phyloP scores from a whole-genome alignment of 768 basidiomycete genomes.

The Calocybe gangraenosa region DNA sequence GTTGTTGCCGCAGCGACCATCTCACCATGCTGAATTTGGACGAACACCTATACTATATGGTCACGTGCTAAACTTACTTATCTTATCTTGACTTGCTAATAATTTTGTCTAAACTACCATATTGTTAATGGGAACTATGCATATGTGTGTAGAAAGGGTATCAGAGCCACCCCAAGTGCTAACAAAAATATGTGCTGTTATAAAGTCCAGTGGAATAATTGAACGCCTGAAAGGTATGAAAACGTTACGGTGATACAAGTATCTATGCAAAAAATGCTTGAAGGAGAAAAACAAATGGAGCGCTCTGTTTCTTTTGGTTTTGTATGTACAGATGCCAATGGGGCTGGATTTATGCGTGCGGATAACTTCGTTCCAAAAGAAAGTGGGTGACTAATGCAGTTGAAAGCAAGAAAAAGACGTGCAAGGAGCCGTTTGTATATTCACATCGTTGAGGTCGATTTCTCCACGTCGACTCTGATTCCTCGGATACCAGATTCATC shows the following conservation, averaged over 20 bases:
- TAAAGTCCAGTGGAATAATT: constrained; percentile 11
- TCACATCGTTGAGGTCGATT: constrained; percentile 49
- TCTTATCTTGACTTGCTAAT: too few species aligned
- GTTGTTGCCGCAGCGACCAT: constrained; percentile 3
- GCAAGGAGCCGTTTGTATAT: neutral
- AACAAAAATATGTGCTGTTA: neutral
- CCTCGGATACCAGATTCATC: constrained; percentile 33
- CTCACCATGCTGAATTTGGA: constrained; percentile 1
- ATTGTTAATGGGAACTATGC: too few species aligned
- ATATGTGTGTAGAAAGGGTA: too few species aligned
- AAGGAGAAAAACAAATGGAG: constrained; percentile 1
- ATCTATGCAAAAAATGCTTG: too few species aligned
- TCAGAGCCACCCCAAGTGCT: too few species aligned
- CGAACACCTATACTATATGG: constrained; percentile 4
- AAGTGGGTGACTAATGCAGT: constrained; percentile 1
- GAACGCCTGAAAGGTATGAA: constrained; percentile 5
- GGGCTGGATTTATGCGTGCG: constrained; percentile 3
- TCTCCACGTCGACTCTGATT: constrained; percentile 61
- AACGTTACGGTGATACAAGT: constrained; percentile 1
- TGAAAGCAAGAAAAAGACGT: constrained; percentile 11
- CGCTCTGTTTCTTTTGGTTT: constrained; percentile 3
- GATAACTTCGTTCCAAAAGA: constrained; percentile 6
- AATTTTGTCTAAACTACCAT: too few species aligned
- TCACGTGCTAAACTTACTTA: too few species aligned
- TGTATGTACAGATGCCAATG: constrained; percentile 4